These are phyloP conservation scores for Globisporangium megalacanthum DNA, from an alignment of 352 stramenopile species.

Conservation along the genomic window DNA sequence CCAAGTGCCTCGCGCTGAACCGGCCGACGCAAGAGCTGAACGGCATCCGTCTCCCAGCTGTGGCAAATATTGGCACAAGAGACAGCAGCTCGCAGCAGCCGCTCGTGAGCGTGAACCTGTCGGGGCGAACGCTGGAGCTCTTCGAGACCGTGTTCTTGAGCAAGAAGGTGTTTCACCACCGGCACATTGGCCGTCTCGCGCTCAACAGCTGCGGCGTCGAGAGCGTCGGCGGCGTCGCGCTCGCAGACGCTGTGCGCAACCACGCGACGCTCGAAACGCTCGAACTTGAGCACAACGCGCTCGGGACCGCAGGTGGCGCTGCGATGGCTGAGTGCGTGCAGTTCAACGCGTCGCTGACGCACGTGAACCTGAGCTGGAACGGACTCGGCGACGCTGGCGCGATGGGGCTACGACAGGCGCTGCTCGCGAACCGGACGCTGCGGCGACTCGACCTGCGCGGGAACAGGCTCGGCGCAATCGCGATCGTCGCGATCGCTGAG, in stretches of 20 bases:
- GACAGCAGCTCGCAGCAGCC: constrained; percentile 10
- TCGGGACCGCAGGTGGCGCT: constrained; percentile 38
- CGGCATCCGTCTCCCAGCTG: constrained; percentile 28
- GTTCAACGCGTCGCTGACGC: constrained; percentile 50
- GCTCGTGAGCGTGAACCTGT: constrained; percentile 49
- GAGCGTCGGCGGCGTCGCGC: constrained; percentile 34
- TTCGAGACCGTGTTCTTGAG: constrained; percentile 62
- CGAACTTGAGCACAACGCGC: constrained; percentile 65
- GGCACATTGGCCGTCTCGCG: constrained; percentile 43
- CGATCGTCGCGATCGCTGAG: constrained; percentile 45
- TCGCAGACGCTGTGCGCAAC: constrained; percentile 63
- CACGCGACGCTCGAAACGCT: constrained; percentile 53
- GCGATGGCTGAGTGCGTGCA: constrained; percentile 57
- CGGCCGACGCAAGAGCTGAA: constrained; percentile 58
- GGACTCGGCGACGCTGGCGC: constrained; percentile 58
- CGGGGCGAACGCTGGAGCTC: constrained; percentile 31
- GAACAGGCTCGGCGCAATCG: constrained; percentile 45
- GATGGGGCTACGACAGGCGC: constrained; percentile 29
- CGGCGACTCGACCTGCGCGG: constrained; percentile 61
- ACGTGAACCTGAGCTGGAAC: constrained; percentile 79
- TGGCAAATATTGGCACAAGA: not conserved
- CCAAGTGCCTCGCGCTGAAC: constrained; percentile 63
- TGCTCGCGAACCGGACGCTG: constrained; percentile 42
- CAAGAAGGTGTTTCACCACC: constrained; percentile 71
- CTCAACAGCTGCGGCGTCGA: constrained; percentile 61